A percentile compares a stretch with the other conserved stretches of the same genome.
phyloP scores from a whole-genome alignment of 129 eudicot species.

The Helichrysum umbraculigerum region DNA sequence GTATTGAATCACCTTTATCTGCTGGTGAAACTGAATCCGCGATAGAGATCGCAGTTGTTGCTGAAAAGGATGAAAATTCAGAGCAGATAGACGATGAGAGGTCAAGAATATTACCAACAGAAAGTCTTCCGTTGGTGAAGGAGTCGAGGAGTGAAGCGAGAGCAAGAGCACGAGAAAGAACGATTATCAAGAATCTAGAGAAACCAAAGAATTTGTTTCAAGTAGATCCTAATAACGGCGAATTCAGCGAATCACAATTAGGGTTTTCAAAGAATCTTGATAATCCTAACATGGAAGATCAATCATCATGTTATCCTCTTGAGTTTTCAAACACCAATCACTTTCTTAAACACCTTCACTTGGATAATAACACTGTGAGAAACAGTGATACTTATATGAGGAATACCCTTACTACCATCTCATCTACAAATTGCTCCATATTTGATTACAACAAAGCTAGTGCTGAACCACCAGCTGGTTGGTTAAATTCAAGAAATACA shows the following conservation, averaged over 20 bases:
- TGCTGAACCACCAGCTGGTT: slow-evolving; percentile 35
- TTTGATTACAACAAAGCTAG: slow-evolving; percentile 25
- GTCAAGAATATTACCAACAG: background rate
- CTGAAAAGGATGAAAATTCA: background rate
- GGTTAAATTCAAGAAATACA: slow-evolving; percentile 36
- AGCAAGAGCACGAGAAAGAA: slow-evolving; percentile 35
- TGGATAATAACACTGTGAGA: slow-evolving; percentile 20
- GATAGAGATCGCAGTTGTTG: background rate
- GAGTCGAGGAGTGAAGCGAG: slow-evolving; percentile 32
- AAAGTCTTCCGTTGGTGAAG: background rate
- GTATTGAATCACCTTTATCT: slow-evolving; percentile 26
- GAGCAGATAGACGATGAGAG: slow-evolving; percentile 8
- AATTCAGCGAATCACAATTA: slow-evolving; percentile 22
- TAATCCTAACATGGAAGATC: slow-evolving; percentile 30
- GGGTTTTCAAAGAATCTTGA: slow-evolving; percentile 35
- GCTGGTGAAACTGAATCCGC: slow-evolving; percentile 9
- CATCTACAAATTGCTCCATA: slow-evolving; percentile 23
- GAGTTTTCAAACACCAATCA: slow-evolving; percentile 36
- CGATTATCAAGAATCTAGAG: slow-evolving; percentile 27
- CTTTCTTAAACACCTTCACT: slow-evolving; percentile 25
- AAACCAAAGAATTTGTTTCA: slow-evolving; percentile 16
- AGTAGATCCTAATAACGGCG: slow-evolving; percentile 6
- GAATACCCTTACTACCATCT: background rate
- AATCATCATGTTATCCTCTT: slow-evolving; percentile 26
- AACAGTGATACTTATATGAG: slow-evolving; percentile 26